phyloP scores from a whole-genome alignment of 2,329 filamentous ascomycete species.

The Colletotrichum sansevieriae region DNA sequence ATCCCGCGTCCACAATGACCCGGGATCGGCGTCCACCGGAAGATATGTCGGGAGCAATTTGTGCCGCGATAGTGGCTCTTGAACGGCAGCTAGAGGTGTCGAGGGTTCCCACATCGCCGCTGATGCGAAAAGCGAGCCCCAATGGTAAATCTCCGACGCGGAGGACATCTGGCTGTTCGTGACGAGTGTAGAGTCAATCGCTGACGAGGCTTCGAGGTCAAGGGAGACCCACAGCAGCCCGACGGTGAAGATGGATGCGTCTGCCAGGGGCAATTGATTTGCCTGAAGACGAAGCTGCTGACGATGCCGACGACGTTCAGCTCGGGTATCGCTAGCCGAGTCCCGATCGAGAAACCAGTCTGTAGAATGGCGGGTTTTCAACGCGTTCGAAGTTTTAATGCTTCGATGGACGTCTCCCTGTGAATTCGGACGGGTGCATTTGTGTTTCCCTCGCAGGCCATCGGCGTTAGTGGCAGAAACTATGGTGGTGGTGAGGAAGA shows the following conservation, averaged over 20 bases:
- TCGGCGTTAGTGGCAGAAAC: not conserved
- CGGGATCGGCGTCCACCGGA: not conserved
- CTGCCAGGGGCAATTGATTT: not conserved
- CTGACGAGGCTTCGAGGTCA: not conserved
- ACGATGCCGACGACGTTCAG: conserved; percentile 16
- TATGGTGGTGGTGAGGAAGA: not conserved
- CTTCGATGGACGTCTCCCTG: not conserved
- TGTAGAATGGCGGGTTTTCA: no score
- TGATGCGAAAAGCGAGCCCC: not conserved
- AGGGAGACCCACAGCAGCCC: not conserved
- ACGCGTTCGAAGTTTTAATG: not conserved
- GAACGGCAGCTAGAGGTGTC: not conserved
- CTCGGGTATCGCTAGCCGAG: not conserved
- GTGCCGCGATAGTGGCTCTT: not conserved
- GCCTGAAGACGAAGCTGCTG: conserved; percentile 22
- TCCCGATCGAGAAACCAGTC: not conserved
- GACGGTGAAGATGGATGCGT: conserved; percentile 26
- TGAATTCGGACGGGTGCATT: not conserved
- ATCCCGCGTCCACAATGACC: not conserved
- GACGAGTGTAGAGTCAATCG: not conserved
- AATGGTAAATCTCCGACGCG: not conserved
- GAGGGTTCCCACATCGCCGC: conserved; percentile 13
- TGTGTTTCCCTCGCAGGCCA: not conserved
- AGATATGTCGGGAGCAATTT: not conserved
- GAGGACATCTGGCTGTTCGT: not conserved